Evolutionary conservation across 2,329 filamentous ascomycete species (phyloP).

Genomic region (Diaporthe ilicicola): DNA sequence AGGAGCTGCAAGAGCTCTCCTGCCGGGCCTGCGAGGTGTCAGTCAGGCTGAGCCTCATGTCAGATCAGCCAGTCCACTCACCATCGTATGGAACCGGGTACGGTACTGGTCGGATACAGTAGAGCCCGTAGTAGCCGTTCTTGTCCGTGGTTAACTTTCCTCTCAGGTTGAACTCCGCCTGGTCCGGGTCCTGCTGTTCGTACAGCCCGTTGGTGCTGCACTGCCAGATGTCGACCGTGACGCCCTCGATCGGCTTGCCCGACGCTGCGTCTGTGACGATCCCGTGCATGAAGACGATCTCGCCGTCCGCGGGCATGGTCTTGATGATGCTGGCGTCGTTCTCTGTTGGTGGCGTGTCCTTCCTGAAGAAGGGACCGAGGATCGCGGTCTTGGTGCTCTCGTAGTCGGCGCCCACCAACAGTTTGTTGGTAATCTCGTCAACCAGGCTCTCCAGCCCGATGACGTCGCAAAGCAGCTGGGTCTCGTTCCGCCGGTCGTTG

Average conservation of each 20-base stretch:
- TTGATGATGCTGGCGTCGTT: slow-evolving; percentile 74
- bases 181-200: slow-evolving; percentile 73
- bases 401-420: slow-evolving; percentile 53
- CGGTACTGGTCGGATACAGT: slow-evolving; percentile 63
- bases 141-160: slow-evolving; percentile 71
- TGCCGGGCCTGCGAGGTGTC: slow-evolving; percentile 56
- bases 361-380: slow-evolving; percentile 85
- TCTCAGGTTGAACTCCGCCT: slow-evolving; percentile 69
- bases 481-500: slow-evolving; percentile 75
- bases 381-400: slow-evolving; percentile 77
- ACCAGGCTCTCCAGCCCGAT: slow-evolving; percentile 80
- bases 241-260: slow-evolving; percentile 69
- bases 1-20: slow-evolving; percentile 60
- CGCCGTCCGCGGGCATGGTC: slow-evolving; percentile 54
- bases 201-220: slow-evolving; percentile 75
- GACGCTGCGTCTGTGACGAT: slow-evolving; percentile 63
- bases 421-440: slow-evolving; percentile 80
- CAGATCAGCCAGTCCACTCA: slow-evolving; percentile 1
- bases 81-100: slow-evolving; percentile 44
- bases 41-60: neutral
- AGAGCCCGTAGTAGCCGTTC: slow-evolving; percentile 67
- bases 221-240: slow-evolving; percentile 81
- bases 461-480: slow-evolving; percentile 76
- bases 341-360: slow-evolving; percentile 73
- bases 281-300: slow-evolving; percentile 73